A percentile compares a stretch with the other conserved stretches of the same genome.
Evolutionary conservation across 495 filamentous ascomycete genomes (phyloP).

Genomic region (Aspergillus sclerotioniger): DNA sequence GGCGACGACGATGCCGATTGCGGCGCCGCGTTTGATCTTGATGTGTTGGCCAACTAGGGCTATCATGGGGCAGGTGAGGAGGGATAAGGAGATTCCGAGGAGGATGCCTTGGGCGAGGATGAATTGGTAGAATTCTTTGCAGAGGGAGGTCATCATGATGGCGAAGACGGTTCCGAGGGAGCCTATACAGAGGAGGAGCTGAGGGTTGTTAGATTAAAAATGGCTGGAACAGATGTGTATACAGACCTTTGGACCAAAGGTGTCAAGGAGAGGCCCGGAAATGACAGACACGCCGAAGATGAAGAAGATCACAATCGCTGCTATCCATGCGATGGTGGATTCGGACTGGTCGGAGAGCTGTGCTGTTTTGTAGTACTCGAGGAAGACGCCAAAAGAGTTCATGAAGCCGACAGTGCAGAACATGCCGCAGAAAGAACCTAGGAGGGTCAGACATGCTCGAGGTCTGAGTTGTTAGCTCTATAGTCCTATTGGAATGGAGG

Average conservation of each 20-base stretch:
- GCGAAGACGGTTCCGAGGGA: constrained; percentile 36
- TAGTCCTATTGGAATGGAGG: not conserved
- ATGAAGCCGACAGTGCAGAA: constrained; percentile 60
- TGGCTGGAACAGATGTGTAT: not conserved
- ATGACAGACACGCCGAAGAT: constrained; percentile 35
- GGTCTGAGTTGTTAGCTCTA: constrained; percentile 13
- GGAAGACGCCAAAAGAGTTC: constrained; percentile 63
- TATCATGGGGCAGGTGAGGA: constrained; percentile 52
- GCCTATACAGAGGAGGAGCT: constrained; percentile 32
- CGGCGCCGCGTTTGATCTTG: constrained; percentile 49
- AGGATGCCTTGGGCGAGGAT: constrained; percentile 60
- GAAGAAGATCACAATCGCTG: constrained; percentile 47
- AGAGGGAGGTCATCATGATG: constrained; percentile 59
- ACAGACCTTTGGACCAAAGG: constrained; percentile 35
- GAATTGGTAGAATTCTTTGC: constrained; percentile 59
- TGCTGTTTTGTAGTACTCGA: constrained; percentile 56
- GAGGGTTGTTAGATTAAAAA: not conserved
- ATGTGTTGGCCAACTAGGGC: constrained; percentile 56
- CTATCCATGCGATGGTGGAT: constrained; percentile 61
- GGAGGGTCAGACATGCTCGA: constrained; percentile 26
- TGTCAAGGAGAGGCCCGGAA: constrained; percentile 37
- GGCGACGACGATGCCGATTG: constrained; percentile 52
- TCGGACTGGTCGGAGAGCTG: constrained; percentile 45
- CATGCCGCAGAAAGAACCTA: constrained; percentile 27
- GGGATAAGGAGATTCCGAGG: constrained; percentile 46